These are phyloP conservation scores for Vitis amurensis DNA, from an alignment of 164 flowering plant species.

Conservation along the genomic window DNA sequence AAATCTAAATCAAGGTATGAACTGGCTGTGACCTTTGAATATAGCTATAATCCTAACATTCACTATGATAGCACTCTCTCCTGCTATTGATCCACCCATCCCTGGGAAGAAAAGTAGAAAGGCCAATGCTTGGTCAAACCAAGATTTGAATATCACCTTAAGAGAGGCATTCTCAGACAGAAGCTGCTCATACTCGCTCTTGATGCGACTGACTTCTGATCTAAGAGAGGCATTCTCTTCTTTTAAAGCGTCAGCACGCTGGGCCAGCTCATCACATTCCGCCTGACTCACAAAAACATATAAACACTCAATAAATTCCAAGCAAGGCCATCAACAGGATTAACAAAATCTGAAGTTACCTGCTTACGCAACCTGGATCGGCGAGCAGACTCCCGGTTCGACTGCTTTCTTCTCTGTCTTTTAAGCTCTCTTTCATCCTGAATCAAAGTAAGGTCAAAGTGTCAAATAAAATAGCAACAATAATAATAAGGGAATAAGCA, in stretches of 20 bases:
- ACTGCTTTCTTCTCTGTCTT: conserved; percentile 90
- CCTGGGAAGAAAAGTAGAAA: too few relatives aligned
- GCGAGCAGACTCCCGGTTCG: conserved; percentile 97
- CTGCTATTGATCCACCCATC: too few relatives aligned
- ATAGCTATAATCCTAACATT: too few relatives aligned
- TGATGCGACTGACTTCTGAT: conserved; percentile 65
- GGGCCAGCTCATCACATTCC: conserved; percentile 93
- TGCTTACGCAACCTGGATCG: conserved; percentile 92
- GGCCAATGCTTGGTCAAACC: neutral
- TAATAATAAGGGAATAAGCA: neutral
- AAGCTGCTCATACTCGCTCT: conserved; percentile 80
- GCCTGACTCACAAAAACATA: conserved; percentile 48
- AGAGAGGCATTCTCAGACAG: conserved; percentile 70
- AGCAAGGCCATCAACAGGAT: neutral
- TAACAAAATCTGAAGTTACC: conserved; percentile 37
- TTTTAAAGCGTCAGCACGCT: conserved; percentile 71
- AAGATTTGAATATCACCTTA: conserved; percentile 47
- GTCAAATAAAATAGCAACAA: neutral
- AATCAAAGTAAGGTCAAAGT: neutral
- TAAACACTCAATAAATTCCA: neutral
- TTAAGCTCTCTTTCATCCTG: conserved; percentile 97
- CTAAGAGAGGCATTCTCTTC: conserved; percentile 79
- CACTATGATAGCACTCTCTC: too few relatives aligned
- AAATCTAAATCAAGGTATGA: too few relatives aligned
- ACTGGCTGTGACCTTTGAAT: too few relatives aligned